phyloP scores from a whole-genome alignment of 768 basidiomycete species.

The Multifurca ochricompacta region DNA sequence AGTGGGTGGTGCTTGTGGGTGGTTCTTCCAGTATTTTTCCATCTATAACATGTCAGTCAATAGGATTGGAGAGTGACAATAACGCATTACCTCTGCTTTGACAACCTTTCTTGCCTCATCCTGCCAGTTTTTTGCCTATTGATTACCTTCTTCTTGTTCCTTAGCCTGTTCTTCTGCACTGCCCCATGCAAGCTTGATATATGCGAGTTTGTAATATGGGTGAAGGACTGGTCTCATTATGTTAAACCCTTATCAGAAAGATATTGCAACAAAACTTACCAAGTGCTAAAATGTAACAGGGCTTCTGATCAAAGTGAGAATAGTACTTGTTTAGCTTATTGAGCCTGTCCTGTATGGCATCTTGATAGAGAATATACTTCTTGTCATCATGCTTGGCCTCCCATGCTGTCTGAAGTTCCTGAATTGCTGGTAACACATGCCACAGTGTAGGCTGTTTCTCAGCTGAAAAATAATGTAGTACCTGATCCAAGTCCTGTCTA shows the following conservation, averaged over 20 bases:
- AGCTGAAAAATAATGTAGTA: background rate
- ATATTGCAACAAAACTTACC: background rate
- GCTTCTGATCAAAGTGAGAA: background rate
- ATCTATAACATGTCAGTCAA: too few species aligned
- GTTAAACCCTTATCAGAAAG: background rate
- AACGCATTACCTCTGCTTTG: too few species aligned
- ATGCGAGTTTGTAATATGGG: background rate
- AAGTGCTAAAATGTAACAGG: background rate
- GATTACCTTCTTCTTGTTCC: too few species aligned
- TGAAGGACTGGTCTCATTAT: background rate
- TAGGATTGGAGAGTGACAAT: too few species aligned
- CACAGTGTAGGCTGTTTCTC: background rate
- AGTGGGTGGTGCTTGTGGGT: too few species aligned
- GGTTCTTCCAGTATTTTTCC: too few species aligned
- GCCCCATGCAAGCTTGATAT: background rate
- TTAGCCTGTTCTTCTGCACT: too few species aligned
- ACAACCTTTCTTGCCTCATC: too few species aligned
- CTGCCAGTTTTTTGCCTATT: too few species aligned
- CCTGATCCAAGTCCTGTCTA: background rate
- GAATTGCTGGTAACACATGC: background rate
- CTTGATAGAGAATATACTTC: background rate
- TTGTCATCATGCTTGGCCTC: background rate
- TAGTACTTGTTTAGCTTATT: background rate
- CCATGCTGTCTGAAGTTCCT: background rate
- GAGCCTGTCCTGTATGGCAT: background rate